These are phyloP conservation scores for Capronia americana DNA, from an alignment of 2,329 filamentous ascomycete species.

Conservation along the genomic window DNA sequence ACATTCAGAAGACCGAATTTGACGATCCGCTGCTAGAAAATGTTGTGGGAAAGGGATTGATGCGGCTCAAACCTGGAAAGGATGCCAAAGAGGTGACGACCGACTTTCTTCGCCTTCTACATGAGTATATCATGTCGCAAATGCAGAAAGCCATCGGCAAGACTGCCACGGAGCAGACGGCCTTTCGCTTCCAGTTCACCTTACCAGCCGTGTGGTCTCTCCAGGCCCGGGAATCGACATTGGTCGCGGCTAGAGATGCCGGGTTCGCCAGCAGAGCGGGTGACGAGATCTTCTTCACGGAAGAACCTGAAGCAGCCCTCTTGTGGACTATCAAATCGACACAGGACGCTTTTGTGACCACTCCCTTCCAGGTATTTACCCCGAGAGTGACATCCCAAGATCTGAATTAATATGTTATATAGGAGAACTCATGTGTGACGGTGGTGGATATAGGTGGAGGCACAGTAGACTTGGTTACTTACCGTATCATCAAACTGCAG, in stretches of 20 bases:
- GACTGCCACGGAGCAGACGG: background rate
- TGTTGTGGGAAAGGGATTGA: slow-evolving; percentile 2
- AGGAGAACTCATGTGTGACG: slow-evolving; percentile 18
- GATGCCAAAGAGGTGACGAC: slow-evolving; percentile 4
- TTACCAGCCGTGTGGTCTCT: background rate
- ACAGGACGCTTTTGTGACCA: background rate
- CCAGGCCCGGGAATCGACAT: background rate
- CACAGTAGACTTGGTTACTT: slow-evolving; percentile 30
- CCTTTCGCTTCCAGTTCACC: background rate
- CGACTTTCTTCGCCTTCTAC: slow-evolving; percentile 1
- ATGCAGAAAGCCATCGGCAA: background rate
- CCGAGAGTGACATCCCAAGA: background rate
- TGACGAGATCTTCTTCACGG: background rate
- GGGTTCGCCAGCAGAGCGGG: background rate
- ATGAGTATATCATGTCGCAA: background rate
- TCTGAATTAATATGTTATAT: background rate
- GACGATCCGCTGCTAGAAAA: slow-evolving; percentile 8
- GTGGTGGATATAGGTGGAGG: slow-evolving; percentile 39
- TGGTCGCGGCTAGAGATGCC: background rate
- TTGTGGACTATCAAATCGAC: background rate
- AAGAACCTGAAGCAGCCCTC: background rate
- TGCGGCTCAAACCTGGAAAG: slow-evolving; percentile 5
- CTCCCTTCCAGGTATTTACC: background rate
- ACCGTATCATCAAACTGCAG: slow-evolving; percentile 14
- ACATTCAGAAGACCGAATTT: slow-evolving; percentile 5